Conservation (phyloP, 345 rosid genomes). For the Syzygium jambos region DNA sequence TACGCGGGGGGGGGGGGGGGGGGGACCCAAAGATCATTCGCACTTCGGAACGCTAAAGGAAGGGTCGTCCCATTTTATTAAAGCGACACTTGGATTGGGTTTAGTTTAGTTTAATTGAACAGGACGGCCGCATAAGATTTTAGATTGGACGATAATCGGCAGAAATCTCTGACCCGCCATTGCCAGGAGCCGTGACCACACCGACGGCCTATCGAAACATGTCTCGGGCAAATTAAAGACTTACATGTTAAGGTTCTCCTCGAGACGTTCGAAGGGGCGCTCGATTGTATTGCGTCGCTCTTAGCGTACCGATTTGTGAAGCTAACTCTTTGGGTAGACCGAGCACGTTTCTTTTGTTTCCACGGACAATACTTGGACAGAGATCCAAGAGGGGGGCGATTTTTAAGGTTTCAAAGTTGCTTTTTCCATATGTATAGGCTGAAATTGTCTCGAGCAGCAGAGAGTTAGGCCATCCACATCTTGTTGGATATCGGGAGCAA, state of each 20-base stretch:
- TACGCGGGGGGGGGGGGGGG: too few species aligned
- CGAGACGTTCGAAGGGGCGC: too few species aligned
- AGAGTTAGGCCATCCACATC: neutral
- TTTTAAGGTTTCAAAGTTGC: neutral
- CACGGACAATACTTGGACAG: neutral
- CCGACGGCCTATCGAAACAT: neutral
- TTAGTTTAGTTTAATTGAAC: neutral
- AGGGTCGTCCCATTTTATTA: neutral
- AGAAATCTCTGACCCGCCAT: neutral
- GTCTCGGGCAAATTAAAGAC: neutral
- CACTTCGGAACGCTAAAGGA: neutral
- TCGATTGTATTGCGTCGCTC: too few species aligned
- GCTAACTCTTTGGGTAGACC: neutral
- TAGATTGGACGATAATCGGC: neutral
- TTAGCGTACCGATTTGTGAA: neutral
- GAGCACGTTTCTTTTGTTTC: neutral
- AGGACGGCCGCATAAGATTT: neutral
- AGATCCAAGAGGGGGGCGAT: neutral
- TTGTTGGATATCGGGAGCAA: neutral
- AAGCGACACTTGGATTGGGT: neutral
- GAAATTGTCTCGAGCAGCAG: neutral
- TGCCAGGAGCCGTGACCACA: neutral
- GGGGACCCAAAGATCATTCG: neutral
- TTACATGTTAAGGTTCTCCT: neutral
- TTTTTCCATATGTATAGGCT: neutral